Conservation (phyloP, 495 filamentous ascomycete species). For the Arthonia radiata region DNA sequence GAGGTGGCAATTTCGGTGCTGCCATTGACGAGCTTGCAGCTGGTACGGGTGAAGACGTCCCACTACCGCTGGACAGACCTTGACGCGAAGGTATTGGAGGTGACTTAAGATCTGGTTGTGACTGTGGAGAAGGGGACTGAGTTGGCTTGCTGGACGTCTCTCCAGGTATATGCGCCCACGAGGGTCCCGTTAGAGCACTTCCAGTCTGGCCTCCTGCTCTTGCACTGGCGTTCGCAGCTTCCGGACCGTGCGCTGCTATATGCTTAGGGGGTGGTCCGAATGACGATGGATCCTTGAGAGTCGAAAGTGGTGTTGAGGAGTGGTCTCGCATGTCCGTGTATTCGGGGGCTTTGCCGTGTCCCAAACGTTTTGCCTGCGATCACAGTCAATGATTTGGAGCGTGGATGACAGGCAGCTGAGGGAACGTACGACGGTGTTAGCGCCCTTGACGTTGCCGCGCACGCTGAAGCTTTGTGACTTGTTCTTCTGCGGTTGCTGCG, state of each 20-base stretch:
- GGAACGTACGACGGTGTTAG: conserved; percentile 8
- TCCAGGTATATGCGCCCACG: conserved; percentile 22
- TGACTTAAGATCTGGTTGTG: not conserved
- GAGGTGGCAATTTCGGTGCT: conserved; percentile 37
- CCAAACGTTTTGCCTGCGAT: conserved; percentile 14
- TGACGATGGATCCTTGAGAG: conserved; percentile 55
- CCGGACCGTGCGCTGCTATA: conserved; percentile 26
- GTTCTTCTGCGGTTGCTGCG: too few species aligned
- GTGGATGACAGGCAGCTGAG: not conserved
- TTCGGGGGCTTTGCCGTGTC: conserved; percentile 19
- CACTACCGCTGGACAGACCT: conserved; percentile 48
- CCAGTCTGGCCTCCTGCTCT: conserved; percentile 23
- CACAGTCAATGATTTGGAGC: conserved; percentile 3
- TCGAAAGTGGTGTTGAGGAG: conserved; percentile 42
- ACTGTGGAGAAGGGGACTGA: not conserved
- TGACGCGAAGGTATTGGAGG: conserved; percentile 3
- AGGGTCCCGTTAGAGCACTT: too few species aligned
- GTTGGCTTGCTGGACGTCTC: conserved; percentile 4
- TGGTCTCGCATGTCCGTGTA: conserved; percentile 19
- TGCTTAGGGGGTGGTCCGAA: conserved; percentile 75
- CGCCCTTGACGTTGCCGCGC: conserved; percentile 9
- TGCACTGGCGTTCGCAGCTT: conserved; percentile 19
- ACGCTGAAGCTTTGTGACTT: too few species aligned
- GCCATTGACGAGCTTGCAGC: conserved; percentile 7
- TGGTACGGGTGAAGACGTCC: conserved; percentile 21